Conservation (phyloP, 768 basidiomycete species). For the Leccinum olivaceopallidum region DNA sequence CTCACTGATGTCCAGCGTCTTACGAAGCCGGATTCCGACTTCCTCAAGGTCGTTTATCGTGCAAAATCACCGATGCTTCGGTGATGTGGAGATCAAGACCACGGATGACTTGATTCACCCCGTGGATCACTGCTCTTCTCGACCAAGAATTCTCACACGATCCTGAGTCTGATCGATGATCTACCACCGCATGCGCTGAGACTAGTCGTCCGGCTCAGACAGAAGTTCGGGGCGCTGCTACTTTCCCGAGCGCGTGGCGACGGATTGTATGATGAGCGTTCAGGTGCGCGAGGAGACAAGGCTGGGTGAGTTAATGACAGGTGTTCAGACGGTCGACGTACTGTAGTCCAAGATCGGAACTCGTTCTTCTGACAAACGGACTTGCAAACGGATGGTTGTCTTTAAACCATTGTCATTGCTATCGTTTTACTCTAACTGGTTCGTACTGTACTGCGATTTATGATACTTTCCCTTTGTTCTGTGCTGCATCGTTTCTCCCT, state of each 20-base stretch:
- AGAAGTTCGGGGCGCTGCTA: slow-evolving; percentile 11
- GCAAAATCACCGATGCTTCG: neutral
- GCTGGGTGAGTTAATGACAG: slow-evolving; percentile 1
- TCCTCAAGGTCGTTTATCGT: neutral
- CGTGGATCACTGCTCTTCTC: neutral
- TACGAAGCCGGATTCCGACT: neutral
- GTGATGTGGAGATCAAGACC: neutral
- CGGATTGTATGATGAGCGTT: slow-evolving; percentile 11
- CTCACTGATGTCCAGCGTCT: neutral
- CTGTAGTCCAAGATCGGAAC: neutral
- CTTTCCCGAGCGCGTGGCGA: slow-evolving; percentile 9
- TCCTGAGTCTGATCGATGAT: neutral
- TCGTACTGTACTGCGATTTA: neutral
- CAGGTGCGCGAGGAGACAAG: neutral
- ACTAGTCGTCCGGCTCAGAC: slow-evolving; percentile 2
- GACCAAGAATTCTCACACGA: neutral
- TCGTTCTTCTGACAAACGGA: neutral
- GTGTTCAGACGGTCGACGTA: neutral
- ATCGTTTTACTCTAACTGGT: neutral
- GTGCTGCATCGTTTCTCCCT: no score
- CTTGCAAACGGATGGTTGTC: neutral
- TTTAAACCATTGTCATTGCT: neutral
- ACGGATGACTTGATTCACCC: neutral
- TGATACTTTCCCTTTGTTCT: neutral
- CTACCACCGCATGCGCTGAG: neutral